Conservation (phyloP, 192 early-diverging fungal species). For the Entophlyctis helioformis region DNA sequence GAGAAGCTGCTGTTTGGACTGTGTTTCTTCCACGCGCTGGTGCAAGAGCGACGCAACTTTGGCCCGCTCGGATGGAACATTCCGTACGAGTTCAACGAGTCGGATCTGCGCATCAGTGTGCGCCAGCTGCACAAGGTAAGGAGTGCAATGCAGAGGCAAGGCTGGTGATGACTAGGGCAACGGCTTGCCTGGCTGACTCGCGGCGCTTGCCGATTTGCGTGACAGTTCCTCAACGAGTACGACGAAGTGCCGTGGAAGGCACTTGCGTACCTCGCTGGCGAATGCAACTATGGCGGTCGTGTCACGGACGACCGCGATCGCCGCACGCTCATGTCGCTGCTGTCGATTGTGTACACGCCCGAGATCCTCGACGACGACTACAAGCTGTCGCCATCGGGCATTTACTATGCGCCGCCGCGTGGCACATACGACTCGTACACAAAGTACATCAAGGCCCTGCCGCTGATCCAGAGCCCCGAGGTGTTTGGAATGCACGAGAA, state of each 20-base stretch:
- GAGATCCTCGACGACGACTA: constrained; percentile 36
- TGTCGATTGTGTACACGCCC: constrained; percentile 36
- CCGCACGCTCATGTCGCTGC: constrained; percentile 34
- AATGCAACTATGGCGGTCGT: constrained; percentile 52
- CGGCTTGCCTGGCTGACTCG: background rate
- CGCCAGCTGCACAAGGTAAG: constrained; percentile 46
- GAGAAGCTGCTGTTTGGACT: constrained; percentile 47
- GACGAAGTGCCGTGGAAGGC: constrained; percentile 49
- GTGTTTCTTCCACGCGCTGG: constrained; percentile 50
- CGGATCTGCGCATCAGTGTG: constrained; percentile 42
- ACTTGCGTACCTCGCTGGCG: constrained; percentile 40
- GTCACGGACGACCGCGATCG: constrained; percentile 47
- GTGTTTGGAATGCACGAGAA: constrained; percentile 57
- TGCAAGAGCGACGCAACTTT: constrained; percentile 52
- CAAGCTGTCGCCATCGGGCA: constrained; percentile 32
- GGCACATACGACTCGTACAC: constrained; percentile 35
- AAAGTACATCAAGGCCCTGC: constrained; percentile 43
- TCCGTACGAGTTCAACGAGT: constrained; percentile 54
- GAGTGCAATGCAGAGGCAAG: background rate
- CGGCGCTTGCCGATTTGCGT: background rate
- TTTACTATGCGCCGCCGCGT: constrained; percentile 38
- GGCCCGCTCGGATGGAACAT: constrained; percentile 56
- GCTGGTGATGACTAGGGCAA: too few species aligned
- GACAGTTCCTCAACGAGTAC: constrained; percentile 46
- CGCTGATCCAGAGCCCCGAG: constrained; percentile 39